A percentile compares a stretch with the other conserved stretches of the same genome.
Conservation (phyloP, 2,329 filamentous ascomycete species). For the Penicillium hesseltinei region DNA sequence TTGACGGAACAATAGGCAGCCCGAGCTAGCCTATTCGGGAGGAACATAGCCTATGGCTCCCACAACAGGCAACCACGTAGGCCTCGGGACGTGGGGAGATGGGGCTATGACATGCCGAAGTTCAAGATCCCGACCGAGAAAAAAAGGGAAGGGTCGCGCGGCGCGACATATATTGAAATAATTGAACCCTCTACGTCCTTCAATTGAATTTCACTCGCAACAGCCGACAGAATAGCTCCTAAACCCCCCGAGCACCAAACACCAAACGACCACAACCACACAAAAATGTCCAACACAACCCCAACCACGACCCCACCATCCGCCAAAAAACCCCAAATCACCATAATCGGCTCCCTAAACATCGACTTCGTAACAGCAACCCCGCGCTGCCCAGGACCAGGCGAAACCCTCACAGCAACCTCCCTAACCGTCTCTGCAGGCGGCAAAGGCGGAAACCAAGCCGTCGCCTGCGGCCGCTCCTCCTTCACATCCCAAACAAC, state of each 20-base stretch:
- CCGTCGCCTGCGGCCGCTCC: conserved; percentile 21
- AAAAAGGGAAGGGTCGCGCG: background rate
- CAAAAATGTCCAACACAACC: conserved; percentile 14
- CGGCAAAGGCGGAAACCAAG: conserved; percentile 26
- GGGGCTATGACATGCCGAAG: background rate
- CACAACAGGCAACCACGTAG: background rate
- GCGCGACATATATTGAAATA: background rate
- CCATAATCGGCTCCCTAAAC: conserved; percentile 83
- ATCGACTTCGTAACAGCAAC: conserved; percentile 84
- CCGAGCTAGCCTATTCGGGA: background rate
- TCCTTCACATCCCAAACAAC: conserved; percentile 28
- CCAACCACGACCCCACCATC: background rate
- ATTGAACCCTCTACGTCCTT: background rate
- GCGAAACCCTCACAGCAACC: conserved; percentile 76
- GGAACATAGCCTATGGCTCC: background rate
- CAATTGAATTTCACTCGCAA: background rate
- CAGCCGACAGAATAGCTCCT: background rate
- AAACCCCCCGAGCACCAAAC: background rate
- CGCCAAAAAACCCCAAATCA: conserved; percentile 50
- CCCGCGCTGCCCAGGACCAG: conserved; percentile 70
- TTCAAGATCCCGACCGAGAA: background rate
- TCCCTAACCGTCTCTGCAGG: conserved; percentile 64
- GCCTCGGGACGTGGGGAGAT: background rate
- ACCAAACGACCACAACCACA: background rate
- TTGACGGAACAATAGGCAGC: fast-evolving